phyloP scores from a whole-genome alignment of 192 early-diverging fungal species.

The Linnemannia exigua region DNA sequence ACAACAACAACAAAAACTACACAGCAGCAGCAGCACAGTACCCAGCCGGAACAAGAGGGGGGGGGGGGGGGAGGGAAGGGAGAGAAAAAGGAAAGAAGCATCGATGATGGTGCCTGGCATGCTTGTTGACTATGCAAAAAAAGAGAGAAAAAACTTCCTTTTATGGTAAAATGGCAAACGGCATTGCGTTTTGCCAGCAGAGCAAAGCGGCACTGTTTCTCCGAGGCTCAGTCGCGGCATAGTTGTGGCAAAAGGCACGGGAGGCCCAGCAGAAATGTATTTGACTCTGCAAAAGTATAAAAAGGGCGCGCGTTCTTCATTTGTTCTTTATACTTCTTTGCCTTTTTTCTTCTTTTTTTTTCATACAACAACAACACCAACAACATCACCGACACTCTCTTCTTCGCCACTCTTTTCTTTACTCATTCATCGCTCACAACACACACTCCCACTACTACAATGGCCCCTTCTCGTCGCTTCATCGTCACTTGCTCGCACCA shows the following conservation, averaged over 20 bases:
- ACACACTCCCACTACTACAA: slow-evolving; percentile 2
- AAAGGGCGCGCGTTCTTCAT: background rate
- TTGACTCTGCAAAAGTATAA: slow-evolving; percentile 3
- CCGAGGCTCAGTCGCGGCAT: too few species aligned
- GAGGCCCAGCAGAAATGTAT: background rate
- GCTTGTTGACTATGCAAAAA: background rate
- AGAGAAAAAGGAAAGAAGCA: background rate
- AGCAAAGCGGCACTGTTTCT: background rate
- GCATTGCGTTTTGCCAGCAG: background rate
- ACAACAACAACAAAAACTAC: background rate
- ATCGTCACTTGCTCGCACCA: slow-evolving; percentile 51
- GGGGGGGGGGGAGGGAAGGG: background rate
- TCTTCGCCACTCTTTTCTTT: background rate
- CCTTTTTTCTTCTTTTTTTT: background rate
- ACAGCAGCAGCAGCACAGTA: background rate
- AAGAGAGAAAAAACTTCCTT: background rate
- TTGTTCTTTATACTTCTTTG: background rate
- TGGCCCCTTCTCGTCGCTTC: slow-evolving; percentile 43
- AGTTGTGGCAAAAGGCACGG: background rate
- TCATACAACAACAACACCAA: slow-evolving; percentile 3
- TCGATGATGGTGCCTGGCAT: background rate
- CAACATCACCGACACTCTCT: background rate
- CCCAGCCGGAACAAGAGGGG: background rate
- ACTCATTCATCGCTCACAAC: background rate
- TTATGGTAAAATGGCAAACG: background rate